Conservation (phyloP, 352 stramenopile genomes). For the Detonula confervacea region DNA sequence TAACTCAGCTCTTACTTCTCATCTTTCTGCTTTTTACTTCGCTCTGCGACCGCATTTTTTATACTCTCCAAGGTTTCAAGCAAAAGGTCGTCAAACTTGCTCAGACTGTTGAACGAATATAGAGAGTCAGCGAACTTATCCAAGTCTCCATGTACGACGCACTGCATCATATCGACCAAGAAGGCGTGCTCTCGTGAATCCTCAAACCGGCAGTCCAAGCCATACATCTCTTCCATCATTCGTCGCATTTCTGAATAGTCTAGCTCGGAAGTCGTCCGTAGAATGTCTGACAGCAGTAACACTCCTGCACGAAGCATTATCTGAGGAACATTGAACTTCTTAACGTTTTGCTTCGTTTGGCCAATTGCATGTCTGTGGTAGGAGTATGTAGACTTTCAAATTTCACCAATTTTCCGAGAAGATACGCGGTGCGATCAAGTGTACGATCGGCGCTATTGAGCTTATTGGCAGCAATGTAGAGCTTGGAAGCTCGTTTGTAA, state of each 20-base stretch:
- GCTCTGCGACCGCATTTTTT: conserved; percentile 14
- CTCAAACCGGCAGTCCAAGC: conserved; percentile 35
- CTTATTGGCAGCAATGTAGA: conserved; percentile 37
- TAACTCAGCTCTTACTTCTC: background rate
- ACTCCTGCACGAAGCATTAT: conserved; percentile 23
- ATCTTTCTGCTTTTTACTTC: background rate
- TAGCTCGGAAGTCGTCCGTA: conserved; percentile 5
- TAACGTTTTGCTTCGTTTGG: conserved; percentile 34
- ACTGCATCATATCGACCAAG: conserved; percentile 24
- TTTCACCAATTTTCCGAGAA: conserved; percentile 29
- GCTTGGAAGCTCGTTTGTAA: conserved; percentile 39
- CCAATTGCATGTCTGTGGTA: conserved; percentile 39
- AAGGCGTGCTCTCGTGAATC: conserved; percentile 38
- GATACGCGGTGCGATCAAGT: conserved; percentile 39
- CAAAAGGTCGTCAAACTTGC: conserved; percentile 43
- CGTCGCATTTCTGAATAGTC: conserved; percentile 31
- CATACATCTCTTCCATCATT: conserved; percentile 16
- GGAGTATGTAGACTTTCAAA: conserved; percentile 23
- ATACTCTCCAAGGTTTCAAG: conserved; percentile 35
- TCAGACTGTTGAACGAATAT: conserved; percentile 27
- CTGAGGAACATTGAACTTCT: conserved; percentile 32
- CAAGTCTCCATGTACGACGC: conserved; percentile 15
- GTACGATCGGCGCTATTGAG: conserved; percentile 13
- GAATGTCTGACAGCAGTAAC: conserved; percentile 27
- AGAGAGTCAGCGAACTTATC: conserved; percentile 45